Percentiles rank a stretch among this genome's conserved stretches.
Conservation (phyloP, 2,329 filamentous ascomycete genomes). For the Proliferodiscus dingleyae region DNA sequence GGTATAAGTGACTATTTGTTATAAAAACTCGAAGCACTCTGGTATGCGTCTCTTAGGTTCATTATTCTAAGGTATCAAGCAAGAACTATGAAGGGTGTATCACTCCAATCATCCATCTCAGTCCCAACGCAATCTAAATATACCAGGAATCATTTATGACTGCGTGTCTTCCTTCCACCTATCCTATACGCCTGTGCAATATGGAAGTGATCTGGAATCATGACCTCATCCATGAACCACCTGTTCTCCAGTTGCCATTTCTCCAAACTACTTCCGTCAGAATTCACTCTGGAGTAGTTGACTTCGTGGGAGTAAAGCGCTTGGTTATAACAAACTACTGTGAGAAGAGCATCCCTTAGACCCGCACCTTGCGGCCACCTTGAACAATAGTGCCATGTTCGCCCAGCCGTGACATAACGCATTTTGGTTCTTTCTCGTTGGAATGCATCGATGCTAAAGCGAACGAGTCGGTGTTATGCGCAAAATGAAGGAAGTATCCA, state of each 20-base stretch:
- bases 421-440: constrained; percentile 67
- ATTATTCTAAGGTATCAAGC: neutral
- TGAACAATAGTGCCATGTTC: constrained; percentile 27
- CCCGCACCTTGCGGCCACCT: constrained; percentile 29
- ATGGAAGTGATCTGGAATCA: neutral
- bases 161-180: neutral
- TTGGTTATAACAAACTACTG: no score
- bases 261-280: no score
- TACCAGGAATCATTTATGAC: neutral
- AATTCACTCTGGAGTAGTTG: no score
- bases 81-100: neutral
- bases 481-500: constrained; percentile 84
- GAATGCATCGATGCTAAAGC: constrained; percentile 86
- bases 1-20: no score
- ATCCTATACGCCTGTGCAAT: neutral
- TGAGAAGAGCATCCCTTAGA: no score
- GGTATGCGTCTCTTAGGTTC: neutral
- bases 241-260: no score
- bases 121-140: neutral
- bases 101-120: neutral
- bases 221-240: neutral
- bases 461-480: constrained; percentile 88
- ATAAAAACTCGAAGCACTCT: no score
- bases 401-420: constrained; percentile 74
- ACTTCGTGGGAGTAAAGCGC: no score